A percentile compares a stretch with the other conserved stretches of the same genome.
These are phyloP conservation scores for Beauveria australis DNA, from an alignment of 2,329 filamentous ascomycete genomes.

Conservation along the genomic window DNA sequence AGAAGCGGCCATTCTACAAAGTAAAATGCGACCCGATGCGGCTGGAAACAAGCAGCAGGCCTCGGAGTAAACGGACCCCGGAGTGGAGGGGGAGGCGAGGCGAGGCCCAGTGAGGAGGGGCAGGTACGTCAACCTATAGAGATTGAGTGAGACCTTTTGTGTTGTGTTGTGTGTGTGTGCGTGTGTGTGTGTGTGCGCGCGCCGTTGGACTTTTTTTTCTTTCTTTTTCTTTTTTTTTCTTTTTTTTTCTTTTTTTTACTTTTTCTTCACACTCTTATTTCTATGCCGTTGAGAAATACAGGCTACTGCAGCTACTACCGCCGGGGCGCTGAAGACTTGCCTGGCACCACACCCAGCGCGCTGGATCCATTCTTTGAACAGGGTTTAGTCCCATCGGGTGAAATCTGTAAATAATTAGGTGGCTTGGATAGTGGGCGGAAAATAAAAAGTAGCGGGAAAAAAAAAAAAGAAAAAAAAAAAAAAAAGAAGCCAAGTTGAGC, in stretches of 20 bases:
- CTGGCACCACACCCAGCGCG: background rate
- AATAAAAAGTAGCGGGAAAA: background rate
- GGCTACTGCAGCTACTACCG: background rate
- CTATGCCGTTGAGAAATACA: background rate
- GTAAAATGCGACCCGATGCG: too few relatives aligned
- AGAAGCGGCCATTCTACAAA: background rate
- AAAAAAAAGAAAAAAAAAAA: too few relatives aligned
- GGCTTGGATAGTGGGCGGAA: background rate
- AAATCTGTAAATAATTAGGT: constrained; percentile 4
- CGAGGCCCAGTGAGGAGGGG: background rate
- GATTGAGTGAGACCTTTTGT: background rate
- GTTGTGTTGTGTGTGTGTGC: background rate
- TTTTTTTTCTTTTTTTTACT: background rate
- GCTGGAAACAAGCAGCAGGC: background rate
- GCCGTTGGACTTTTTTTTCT: background rate
- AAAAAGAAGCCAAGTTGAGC: background rate
- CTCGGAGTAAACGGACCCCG: background rate
- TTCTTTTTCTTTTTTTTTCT: background rate
- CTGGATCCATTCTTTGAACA: constrained; percentile 7
- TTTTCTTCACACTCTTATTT: background rate
- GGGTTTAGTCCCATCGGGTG: constrained; percentile 9
- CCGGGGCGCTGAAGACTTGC: background rate
- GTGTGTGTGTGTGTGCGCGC: background rate
- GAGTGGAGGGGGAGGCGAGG: background rate
- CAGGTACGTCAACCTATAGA: constrained; percentile 3